Percentiles rank a stretch among this genome's conserved stretches.
phyloP scores from a whole-genome alignment of 169 alveolate species.

The Ophryocystis elektroscirrha region DNA sequence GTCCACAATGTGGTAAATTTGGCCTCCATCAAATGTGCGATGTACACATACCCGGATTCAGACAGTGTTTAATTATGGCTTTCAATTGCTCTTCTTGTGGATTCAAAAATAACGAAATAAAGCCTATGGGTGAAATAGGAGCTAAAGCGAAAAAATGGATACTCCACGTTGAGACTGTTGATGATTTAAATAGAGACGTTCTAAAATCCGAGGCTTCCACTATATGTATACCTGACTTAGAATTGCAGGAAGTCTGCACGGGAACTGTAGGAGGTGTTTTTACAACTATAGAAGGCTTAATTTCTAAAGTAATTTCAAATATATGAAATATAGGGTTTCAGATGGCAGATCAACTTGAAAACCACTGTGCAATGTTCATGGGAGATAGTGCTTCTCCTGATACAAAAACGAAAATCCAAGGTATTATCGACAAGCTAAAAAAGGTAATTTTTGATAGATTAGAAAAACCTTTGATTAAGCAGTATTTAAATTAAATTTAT shows the following conservation, averaged over 20 bases:
- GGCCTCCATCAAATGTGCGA: slow-evolving; percentile 60
- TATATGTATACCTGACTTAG: slow-evolving; percentile 68
- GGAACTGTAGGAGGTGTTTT: slow-evolving; percentile 51
- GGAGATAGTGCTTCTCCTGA: slow-evolving; percentile 64
- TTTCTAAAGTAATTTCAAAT: slow-evolving; percentile 63
- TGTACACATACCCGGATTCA: slow-evolving; percentile 80
- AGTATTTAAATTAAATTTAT: slow-evolving; percentile 5
- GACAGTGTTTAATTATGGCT: slow-evolving; percentile 69
- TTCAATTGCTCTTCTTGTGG: slow-evolving; percentile 77
- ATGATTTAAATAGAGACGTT: slow-evolving; percentile 77
- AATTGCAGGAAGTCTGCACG: slow-evolving; percentile 42
- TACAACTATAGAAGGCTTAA: slow-evolving; percentile 85
- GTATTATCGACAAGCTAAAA: slow-evolving; percentile 28
- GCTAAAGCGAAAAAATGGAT: slow-evolving; percentile 61
- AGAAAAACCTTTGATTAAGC: slow-evolving; percentile 8
- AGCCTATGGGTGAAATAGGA: slow-evolving; percentile 82
- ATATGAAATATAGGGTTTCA: slow-evolving; percentile 70
- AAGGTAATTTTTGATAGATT: slow-evolving; percentile 23
- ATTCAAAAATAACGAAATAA: slow-evolving; percentile 68
- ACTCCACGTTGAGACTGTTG: slow-evolving; percentile 37
- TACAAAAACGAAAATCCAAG: slow-evolving; percentile 24
- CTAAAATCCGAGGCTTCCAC: slow-evolving; percentile 73
- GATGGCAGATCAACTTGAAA: slow-evolving; percentile 44
- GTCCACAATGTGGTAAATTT: slow-evolving; percentile 51
- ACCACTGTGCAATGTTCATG: slow-evolving; percentile 52